A percentile compares a stretch with the other conserved stretches of the same genome.
Evolutionary conservation across 305 asterid genomes (phyloP).

Genomic region (Plantago rigida): DNA sequence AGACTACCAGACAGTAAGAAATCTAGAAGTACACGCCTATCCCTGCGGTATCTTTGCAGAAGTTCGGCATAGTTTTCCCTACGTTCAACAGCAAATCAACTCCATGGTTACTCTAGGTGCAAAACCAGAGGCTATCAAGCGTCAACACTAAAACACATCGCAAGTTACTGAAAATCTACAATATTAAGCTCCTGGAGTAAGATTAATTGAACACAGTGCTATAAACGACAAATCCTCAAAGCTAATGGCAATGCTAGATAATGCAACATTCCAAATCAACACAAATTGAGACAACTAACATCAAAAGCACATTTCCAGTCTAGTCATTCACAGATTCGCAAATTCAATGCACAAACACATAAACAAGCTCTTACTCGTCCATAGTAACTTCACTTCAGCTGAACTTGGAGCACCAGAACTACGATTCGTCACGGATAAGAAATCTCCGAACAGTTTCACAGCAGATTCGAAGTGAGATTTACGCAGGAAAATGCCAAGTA

Average conservation of each 20-base stretch:
- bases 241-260: neutral
- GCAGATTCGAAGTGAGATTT: neutral
- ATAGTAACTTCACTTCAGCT: neutral
- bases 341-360: neutral
- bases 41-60: constrained; percentile 82
- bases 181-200: neutral
- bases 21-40: constrained; percentile 67
- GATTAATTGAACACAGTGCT: neutral
- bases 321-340: neutral
- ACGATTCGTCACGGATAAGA: neutral
- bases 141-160: neutral
- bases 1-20: constrained; percentile 79
- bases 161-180: neutral
- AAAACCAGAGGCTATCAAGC: neutral
- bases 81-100: constrained; percentile 22
- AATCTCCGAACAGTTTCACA: neutral
- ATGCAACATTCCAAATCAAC: neutral
- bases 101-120: constrained; percentile 8
- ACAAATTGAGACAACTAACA: neutral
- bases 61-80: constrained; percentile 74
- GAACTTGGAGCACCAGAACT: neutral
- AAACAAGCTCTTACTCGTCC: constrained; percentile 4
- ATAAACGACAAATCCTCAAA: neutral
- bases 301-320: neutral
- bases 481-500: neutral